These are phyloP conservation scores for Fusarium aywerte DNA, from an alignment of 2,329 filamentous ascomycete species.

Conservation along the genomic window DNA sequence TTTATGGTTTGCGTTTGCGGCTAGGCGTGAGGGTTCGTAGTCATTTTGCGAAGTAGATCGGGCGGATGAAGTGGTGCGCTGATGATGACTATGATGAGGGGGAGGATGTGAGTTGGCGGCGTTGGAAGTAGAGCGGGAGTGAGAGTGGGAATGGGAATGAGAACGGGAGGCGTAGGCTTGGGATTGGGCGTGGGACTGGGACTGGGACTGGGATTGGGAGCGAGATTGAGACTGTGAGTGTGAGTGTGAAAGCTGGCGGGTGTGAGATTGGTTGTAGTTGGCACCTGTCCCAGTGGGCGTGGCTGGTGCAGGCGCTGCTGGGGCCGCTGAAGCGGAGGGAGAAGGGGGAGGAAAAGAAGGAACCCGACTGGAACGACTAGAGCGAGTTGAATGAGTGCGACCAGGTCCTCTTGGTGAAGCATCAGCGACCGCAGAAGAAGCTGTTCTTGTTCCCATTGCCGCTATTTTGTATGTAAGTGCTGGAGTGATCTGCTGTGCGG, in stretches of 20 bases:
- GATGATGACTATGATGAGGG: slow-evolving; percentile 49
- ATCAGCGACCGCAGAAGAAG: slow-evolving; percentile 39
- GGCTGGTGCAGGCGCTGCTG: slow-evolving; percentile 37
- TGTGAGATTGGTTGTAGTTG: slow-evolving; percentile 41
- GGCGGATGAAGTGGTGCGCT: slow-evolving; percentile 55
- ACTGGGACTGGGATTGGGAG: slow-evolving; percentile 34
- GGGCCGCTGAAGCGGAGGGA: slow-evolving; percentile 34
- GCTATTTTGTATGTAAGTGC: background rate
- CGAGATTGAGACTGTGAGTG: slow-evolving; percentile 40
- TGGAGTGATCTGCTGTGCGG: slow-evolving; percentile 10
- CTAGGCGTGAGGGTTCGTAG: slow-evolving; percentile 77
- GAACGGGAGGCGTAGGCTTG: slow-evolving; percentile 35
- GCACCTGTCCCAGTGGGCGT: slow-evolving; percentile 41
- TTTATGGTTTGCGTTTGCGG: slow-evolving; percentile 64
- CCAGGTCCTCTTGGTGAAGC: slow-evolving; percentile 46
- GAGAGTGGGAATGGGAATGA: slow-evolving; percentile 41
- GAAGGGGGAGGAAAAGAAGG: slow-evolving; percentile 37
- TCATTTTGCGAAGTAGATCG: slow-evolving; percentile 68
- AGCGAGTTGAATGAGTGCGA: slow-evolving; percentile 52
- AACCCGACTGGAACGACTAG: slow-evolving; percentile 45
- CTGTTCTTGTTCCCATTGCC: slow-evolving; percentile 44
- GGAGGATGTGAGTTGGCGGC: slow-evolving; percentile 43
- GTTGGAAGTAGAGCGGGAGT: slow-evolving; percentile 43
- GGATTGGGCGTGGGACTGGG: slow-evolving; percentile 32
- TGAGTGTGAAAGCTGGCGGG: slow-evolving; percentile 43